Evolutionary conservation across 257 asterid species (phyloP).

Genomic region (Gardenia jasminoides): DNA sequence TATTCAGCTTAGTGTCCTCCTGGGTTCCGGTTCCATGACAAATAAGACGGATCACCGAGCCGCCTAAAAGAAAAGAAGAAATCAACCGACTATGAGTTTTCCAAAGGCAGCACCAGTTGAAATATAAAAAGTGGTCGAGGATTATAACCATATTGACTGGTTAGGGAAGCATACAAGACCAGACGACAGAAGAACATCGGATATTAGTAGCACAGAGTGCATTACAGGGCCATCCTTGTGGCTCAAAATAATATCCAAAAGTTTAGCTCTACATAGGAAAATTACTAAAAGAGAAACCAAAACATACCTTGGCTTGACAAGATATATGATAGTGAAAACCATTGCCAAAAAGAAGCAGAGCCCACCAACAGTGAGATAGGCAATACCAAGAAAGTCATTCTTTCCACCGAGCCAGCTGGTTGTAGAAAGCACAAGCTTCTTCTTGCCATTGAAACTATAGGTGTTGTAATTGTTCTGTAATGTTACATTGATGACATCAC

Average conservation of each 20-base stretch:
- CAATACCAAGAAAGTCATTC: slow-evolving; percentile 78
- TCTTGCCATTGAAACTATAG: slow-evolving; percentile 80
- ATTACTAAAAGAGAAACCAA: neutral
- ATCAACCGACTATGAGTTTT: neutral
- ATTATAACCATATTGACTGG: neutral
- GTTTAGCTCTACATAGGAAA: neutral
- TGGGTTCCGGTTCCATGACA: slow-evolving; percentile 87
- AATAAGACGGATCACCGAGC: slow-evolving; percentile 90
- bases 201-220: neutral
- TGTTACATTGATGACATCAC: slow-evolving; percentile 52
- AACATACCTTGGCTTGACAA: slow-evolving; percentile 70
- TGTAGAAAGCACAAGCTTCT: slow-evolving; percentile 88
- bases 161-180: neutral
- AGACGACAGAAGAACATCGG: neutral
- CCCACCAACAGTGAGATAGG: slow-evolving; percentile 82
- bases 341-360: slow-evolving; percentile 70
- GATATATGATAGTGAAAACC: slow-evolving; percentile 59
- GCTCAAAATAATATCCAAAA: neutral
- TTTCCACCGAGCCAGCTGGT: slow-evolving; percentile 93
- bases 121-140: neutral
- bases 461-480: slow-evolving; percentile 64
- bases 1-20: slow-evolving; percentile 53
- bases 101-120: neutral
- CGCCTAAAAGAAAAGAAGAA: slow-evolving; percentile 51
- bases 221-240: neutral